Conservation (phyloP, 169 alveolate species). For the Cryptosporidium ryanae region DNA sequence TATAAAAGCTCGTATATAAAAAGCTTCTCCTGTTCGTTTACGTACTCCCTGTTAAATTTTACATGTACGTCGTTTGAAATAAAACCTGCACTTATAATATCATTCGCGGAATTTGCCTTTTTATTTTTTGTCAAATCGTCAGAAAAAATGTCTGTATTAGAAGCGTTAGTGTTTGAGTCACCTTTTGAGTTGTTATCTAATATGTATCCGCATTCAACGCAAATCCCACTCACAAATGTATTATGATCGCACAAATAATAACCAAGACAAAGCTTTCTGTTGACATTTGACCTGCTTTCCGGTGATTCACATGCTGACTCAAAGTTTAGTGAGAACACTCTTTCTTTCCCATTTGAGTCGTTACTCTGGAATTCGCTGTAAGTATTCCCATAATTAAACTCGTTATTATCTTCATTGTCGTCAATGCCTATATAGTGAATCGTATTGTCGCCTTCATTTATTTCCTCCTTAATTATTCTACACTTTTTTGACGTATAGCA, state of each 20-base stretch:
- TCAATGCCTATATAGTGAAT: background rate
- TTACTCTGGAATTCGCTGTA: no score
- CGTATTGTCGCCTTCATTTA: background rate
- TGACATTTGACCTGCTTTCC: background rate
- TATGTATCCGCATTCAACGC: slow-evolving; percentile 61
- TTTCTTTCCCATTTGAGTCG: no score
- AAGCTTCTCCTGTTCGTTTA: slow-evolving; percentile 38
- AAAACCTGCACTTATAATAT: slow-evolving; percentile 59
- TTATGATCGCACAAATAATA: slow-evolving; percentile 44
- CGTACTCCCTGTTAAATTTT: slow-evolving; percentile 30
- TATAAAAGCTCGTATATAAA: slow-evolving; percentile 47
- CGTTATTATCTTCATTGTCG: background rate
- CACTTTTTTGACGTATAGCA: slow-evolving; percentile 54
- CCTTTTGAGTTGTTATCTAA: background rate
- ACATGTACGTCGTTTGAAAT: slow-evolving; percentile 34
- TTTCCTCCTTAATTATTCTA: background rate
- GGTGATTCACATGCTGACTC: background rate
- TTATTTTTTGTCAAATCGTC: background rate
- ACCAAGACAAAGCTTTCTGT: background rate
- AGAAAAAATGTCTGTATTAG: background rate
- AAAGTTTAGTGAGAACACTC: no score
- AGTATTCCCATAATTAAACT: background rate
- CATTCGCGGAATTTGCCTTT: slow-evolving; percentile 6
- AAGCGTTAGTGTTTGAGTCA: background rate
- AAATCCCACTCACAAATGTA: slow-evolving; percentile 43